Conservation (phyloP, 2,329 filamentous ascomycete genomes). For the Bipolaris bicolor region DNA sequence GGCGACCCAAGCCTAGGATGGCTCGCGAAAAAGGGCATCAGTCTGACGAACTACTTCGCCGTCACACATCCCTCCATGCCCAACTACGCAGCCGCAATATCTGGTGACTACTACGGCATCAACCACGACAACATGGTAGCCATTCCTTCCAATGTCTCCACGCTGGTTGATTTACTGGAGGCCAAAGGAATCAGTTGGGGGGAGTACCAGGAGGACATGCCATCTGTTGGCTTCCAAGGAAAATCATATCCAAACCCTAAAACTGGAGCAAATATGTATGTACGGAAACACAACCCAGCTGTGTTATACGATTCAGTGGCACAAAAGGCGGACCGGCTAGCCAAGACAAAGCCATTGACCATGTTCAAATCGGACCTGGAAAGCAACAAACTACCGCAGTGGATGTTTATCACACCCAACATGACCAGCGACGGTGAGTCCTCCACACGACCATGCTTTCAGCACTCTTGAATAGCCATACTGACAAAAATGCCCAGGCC, state of each 20-base stretch:
- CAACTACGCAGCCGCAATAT: slow-evolving; percentile 73
- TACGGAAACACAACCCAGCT: slow-evolving; percentile 78
- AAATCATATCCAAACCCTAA: slow-evolving; percentile 63
- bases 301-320: slow-evolving; percentile 71
- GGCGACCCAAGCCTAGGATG: slow-evolving; percentile 66
- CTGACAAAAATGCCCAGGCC: slow-evolving; percentile 41
- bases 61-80: slow-evolving; percentile 75
- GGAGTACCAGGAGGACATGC: slow-evolving; percentile 79
- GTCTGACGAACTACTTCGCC: slow-evolving; percentile 61
- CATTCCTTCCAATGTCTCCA: slow-evolving; percentile 49
- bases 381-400: slow-evolving; percentile 34
- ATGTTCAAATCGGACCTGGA: slow-evolving; percentile 60
- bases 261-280: slow-evolving; percentile 74
- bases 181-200: slow-evolving; percentile 55
- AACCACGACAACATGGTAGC: slow-evolving; percentile 68
- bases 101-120: slow-evolving; percentile 77
- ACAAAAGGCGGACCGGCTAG: slow-evolving; percentile 63
- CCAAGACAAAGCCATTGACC: slow-evolving; percentile 75
- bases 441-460: no score
- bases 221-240: slow-evolving; percentile 75
- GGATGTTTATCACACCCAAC: slow-evolving; percentile 61
- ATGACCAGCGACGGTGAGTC: slow-evolving; percentile 70
- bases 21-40: slow-evolving; percentile 67
- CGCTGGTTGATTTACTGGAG: slow-evolving; percentile 52
- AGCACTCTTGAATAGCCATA: no score